Conservation (phyloP, 805 yeast genomes). For the Yamadazyma philogaea region DNA sequence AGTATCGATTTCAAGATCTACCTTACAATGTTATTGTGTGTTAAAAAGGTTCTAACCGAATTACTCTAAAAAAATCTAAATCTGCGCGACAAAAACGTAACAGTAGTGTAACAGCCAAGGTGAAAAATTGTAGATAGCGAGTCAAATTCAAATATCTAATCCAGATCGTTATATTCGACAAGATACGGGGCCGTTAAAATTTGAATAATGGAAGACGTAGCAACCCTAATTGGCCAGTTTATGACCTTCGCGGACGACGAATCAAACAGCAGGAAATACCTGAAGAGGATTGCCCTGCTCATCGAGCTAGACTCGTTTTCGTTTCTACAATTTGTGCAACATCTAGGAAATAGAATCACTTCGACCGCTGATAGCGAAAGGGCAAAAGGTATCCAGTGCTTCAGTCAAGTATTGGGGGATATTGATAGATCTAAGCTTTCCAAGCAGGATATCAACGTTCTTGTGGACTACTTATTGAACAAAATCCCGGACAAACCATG, state of each 20-base stretch:
- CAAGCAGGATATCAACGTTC: constrained; percentile 48
- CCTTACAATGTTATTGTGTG: background rate
- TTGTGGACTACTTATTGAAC: constrained; percentile 56
- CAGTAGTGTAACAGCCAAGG: background rate
- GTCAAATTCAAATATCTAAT: background rate
- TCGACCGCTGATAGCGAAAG: constrained; percentile 55
- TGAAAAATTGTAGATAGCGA: background rate
- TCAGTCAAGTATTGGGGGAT: constrained; percentile 32
- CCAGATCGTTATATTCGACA: background rate
- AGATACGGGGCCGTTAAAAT: background rate
- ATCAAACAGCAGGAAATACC: constrained; percentile 15
- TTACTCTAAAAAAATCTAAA: constrained; percentile 1
- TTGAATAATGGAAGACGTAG: constrained; percentile 1
- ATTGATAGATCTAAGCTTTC: constrained; percentile 27
- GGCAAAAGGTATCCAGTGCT: constrained; percentile 42
- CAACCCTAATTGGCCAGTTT: constrained; percentile 31
- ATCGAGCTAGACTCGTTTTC: constrained; percentile 24
- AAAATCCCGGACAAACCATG: constrained; percentile 66
- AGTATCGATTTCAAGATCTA: too few relatives aligned
- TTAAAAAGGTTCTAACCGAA: background rate
- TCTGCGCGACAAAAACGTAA: background rate
- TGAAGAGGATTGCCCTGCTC: constrained; percentile 22
- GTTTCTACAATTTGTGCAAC: constrained; percentile 52
- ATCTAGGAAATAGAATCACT: constrained; percentile 60
- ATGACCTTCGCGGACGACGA: constrained; percentile 29